Evolutionary conservation across 768 basidiomycete genomes (phyloP).

Genomic region (Fomitopsis pulvina): DNA sequence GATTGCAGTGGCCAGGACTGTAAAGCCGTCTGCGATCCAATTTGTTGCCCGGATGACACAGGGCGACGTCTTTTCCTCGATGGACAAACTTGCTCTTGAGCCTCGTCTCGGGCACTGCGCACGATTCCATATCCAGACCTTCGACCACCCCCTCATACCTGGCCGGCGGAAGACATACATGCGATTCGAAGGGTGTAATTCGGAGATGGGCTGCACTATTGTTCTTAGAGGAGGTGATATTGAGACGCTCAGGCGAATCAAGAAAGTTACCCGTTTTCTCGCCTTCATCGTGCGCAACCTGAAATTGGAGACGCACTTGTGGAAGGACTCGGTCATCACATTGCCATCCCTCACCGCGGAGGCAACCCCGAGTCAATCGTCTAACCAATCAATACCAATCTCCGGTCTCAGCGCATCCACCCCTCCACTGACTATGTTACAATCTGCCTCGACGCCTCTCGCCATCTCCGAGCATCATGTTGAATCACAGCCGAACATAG

Average conservation of each 20-base stretch:
- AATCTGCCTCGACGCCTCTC: neutral
- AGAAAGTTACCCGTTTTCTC: conserved; percentile 89
- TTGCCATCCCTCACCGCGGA: conserved; percentile 59
- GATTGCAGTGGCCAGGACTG: conserved; percentile 85
- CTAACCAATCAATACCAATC: conserved; percentile 8
- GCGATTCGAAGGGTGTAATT: conserved; percentile 95
- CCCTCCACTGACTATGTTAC: neutral
- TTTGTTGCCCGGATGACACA: conserved; percentile 93
- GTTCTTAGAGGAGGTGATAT: conserved; percentile 83
- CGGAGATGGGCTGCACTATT: conserved; percentile 92
- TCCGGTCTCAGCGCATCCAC: conserved; percentile 5
- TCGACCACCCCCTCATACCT: conserved; percentile 91
- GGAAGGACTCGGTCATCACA: conserved; percentile 83
- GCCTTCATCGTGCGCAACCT: conserved; percentile 89
- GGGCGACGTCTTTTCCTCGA: conserved; percentile 90
- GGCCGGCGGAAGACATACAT: conserved; percentile 92
- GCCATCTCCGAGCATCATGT: neutral
- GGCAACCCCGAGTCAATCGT: conserved; percentile 47
- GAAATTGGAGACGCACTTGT: conserved; percentile 90
- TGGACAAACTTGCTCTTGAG: conserved; percentile 88
- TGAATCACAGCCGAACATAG: conserved; percentile 9
- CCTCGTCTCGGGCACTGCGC: conserved; percentile 86
- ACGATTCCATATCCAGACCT: conserved; percentile 84
- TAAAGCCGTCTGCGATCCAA: conserved; percentile 82
- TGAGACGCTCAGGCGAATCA: conserved; percentile 75